These are phyloP conservation scores for Coprinellus micaceus DNA, from an alignment of 768 basidiomycete species.

Conservation along the genomic window DNA sequence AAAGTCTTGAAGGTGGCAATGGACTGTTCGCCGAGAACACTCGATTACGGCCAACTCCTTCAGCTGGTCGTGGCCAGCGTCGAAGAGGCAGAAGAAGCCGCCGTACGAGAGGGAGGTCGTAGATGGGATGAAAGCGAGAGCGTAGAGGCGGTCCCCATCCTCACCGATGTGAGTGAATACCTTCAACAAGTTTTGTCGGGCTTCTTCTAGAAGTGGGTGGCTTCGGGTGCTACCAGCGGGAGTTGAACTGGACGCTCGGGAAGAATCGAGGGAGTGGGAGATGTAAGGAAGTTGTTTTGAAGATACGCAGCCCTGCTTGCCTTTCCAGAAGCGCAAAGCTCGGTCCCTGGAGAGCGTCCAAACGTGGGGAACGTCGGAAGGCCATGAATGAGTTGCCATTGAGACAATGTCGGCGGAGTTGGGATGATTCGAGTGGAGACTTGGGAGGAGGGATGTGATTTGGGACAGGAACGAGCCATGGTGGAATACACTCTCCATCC, in stretches of 20 bases:
- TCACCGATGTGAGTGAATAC: slow-evolving; percentile 53
- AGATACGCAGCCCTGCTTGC: slow-evolving; percentile 68
- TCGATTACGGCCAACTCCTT: slow-evolving; percentile 56
- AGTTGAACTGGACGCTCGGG: slow-evolving; percentile 17
- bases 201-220: slow-evolving; percentile 53
- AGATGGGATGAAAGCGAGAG: slow-evolving; percentile 72
- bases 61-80: slow-evolving; percentile 54
- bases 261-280: slow-evolving; percentile 22
- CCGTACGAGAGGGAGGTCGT: slow-evolving; percentile 60
- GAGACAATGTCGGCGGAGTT: slow-evolving; percentile 63
- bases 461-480: slow-evolving; percentile 65
- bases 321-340: slow-evolving; percentile 81
- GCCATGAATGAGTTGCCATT: slow-evolving; percentile 69
- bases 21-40: slow-evolving; percentile 55
- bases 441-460: slow-evolving; percentile 62
- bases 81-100: slow-evolving; percentile 74
- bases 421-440: slow-evolving; percentile 41
- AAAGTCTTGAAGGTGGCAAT: slow-evolving; percentile 79
- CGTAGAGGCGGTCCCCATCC: slow-evolving; percentile 39
- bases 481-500: slow-evolving; percentile 63
- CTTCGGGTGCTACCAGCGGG: slow-evolving; percentile 19
- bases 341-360: slow-evolving; percentile 89
- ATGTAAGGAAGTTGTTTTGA: slow-evolving; percentile 42
- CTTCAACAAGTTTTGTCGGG: slow-evolving; percentile 60
- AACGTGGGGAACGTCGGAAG: slow-evolving; percentile 67